Base-by-base conservation (phyloP, 495 filamentous ascomycete species). In the Tuber borchii region DNA sequence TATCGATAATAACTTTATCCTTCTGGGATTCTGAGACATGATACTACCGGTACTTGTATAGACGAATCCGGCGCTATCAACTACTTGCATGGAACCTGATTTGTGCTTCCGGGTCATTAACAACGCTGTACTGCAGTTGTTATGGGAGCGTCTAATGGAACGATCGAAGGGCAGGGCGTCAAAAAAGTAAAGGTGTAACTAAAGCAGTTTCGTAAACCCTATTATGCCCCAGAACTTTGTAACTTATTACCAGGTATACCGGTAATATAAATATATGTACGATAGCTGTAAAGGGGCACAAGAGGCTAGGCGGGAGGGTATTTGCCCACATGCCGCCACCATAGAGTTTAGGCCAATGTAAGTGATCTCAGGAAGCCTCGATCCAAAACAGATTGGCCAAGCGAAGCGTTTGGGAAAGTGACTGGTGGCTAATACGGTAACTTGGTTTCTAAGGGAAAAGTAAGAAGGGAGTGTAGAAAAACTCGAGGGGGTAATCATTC, bases 181-280 rank as follows among this genome's bases (percentile, higher is more conserved):
- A 65, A 65, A 46, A 61, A 56, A 6, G 20, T 56, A 56, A 65
- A 31, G 56, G 56, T 65, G 56, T 65, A 65, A 65, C 56, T 65
- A 4, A 65, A 65, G 56, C 56, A 31, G 56, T 65, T 65, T 65
- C 56, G 56, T 34, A 61, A 31, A 16, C 56, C 56, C 56, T 65
- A 16, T 56, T 56, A 65, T 65, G 16, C 56, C 17, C 34, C 6
- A 65, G 56, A 31, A 65, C 26, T 34, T 26, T 65, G 51, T 61
- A 61, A 26, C n/a, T 61, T 61, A 26, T 61, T 65, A 10, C 56
- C 4, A 31, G 56, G 4, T 31, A 45, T 45, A 26, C 20, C 10
- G 2, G 12, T 61, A 14, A 31, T 14, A 26, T 26, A 61, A 26
- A 40, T 26, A 61, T 31, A 61, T 56, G 48, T 56, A 40, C 39